Percentiles rank a stretch among this genome's conserved stretches.
Evolutionary conservation across 129 eudicot genomes (phyloP).

Genomic region (Chrysanthemum lavandulifolium): DNA sequence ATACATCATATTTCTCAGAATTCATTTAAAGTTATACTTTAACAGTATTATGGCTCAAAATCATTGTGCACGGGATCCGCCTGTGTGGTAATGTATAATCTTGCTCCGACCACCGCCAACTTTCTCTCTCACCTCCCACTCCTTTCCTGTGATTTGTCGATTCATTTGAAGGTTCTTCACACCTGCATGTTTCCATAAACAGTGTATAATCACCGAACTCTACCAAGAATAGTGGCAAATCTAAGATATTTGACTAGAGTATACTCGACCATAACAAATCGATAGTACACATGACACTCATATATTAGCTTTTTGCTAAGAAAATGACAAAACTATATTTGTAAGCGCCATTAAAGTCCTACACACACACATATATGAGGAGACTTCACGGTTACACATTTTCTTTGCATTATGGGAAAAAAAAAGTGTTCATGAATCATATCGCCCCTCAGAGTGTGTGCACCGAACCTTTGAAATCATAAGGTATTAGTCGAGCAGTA

Average conservation of each 20-base stretch:
- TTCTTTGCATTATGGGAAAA: too few relatives aligned
- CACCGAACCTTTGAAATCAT: slow-evolving; percentile 23
- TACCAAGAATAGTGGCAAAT: not conserved
- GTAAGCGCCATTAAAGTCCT: too few relatives aligned
- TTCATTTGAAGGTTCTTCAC: slow-evolving; percentile 22
- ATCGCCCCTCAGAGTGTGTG: too few relatives aligned
- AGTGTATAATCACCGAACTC: not conserved
- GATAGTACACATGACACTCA: too few relatives aligned
- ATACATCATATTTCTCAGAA: not conserved
- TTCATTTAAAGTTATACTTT: not conserved
- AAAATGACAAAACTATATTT: too few relatives aligned
- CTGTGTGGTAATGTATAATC: slow-evolving; percentile 48
- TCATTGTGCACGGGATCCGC: slow-evolving; percentile 46
- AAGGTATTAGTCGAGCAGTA: slow-evolving; percentile 13
- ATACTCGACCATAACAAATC: not conserved
- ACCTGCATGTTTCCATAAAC: slow-evolving; percentile 21
- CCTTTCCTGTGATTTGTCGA: slow-evolving; percentile 1
- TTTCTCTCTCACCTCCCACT: slow-evolving; percentile 1
- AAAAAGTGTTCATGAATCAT: not conserved
- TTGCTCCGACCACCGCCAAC: slow-evolving; percentile 40
- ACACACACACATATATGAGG: too few relatives aligned
- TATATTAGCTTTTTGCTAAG: too few relatives aligned
- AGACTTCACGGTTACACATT: too few relatives aligned
- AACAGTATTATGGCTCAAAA: slow-evolving; percentile 29
- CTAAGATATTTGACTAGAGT: not conserved